phyloP scores from a whole-genome alignment of 2,329 filamentous ascomycete species.

The Thielaviopsis cerberus region DNA sequence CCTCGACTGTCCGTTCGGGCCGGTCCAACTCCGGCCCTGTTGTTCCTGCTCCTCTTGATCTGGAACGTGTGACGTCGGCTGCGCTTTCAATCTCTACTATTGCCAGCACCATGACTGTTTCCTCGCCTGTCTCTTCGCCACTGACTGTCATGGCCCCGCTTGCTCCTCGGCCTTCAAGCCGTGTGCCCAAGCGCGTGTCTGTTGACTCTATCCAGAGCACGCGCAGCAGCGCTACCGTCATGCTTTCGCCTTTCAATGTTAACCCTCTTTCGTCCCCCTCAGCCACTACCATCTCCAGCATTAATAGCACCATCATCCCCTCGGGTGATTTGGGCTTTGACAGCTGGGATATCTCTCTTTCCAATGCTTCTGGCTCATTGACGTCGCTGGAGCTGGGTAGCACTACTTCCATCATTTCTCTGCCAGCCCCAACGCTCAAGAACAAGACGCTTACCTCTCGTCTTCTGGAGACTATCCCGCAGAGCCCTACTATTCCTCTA shows the following conservation, averaged over 20 bases:
- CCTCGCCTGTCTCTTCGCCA: conserved; percentile 8
- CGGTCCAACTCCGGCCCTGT: background rate
- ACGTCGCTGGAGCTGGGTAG: conserved; percentile 1
- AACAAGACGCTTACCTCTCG: conserved; percentile 8
- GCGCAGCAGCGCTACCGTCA: background rate
- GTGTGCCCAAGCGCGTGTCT: conserved; percentile 9
- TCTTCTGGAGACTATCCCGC: conserved; percentile 11
- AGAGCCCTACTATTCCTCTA: conserved; percentile 8
- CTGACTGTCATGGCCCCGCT: conserved; percentile 4
- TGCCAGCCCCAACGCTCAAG: conserved; percentile 5
- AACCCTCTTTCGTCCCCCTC: background rate
- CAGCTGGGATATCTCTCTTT: conserved; percentile 3
- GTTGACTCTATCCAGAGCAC: conserved; percentile 9
- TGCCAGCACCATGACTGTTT: conserved; percentile 2
- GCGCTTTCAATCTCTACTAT: conserved; percentile 10
- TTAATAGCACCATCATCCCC: conserved; percentile 1
- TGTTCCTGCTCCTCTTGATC: background rate
- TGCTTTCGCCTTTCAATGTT: background rate
- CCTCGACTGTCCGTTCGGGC: conserved; percentile 4
- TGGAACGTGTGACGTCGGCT: conserved; percentile 8
- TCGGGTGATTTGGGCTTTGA: conserved; percentile 6
- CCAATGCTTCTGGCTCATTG: background rate
- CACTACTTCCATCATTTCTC: background rate
- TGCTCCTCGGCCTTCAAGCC: conserved; percentile 10
- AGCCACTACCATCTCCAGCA: background rate